A percentile compares a stretch with the other conserved stretches of the same genome.
phyloP scores from a whole-genome alignment of 768 basidiomycete genomes.

The Pholiota microspora region DNA sequence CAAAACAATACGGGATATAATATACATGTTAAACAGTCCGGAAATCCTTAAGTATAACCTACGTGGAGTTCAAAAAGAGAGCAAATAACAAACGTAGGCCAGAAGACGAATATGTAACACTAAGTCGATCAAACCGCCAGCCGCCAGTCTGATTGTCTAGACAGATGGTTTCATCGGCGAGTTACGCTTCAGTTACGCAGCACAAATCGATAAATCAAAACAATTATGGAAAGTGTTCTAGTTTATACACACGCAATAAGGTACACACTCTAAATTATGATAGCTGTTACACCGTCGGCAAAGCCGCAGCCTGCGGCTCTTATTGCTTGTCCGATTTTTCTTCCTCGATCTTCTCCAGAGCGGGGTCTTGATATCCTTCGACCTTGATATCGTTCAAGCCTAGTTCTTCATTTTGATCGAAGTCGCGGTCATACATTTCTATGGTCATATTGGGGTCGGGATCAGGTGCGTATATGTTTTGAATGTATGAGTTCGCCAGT shows the following conservation, averaged over 20 bases:
- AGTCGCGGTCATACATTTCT: constrained; percentile 80
- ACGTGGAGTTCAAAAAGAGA: background rate
- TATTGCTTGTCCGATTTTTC: background rate
- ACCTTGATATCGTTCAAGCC: constrained; percentile 91
- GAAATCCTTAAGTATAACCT: background rate
- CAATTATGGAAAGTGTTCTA: too few species aligned
- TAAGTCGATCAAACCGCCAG: background rate
- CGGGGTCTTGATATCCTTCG: constrained; percentile 59
- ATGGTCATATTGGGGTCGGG: constrained; percentile 91
- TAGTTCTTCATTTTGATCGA: constrained; percentile 92
- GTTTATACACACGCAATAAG: too few species aligned
- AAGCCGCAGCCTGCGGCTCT: background rate
- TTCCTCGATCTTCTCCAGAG: background rate
- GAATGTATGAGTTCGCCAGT: constrained; percentile 91
- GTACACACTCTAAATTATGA: too few species aligned
- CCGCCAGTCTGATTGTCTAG: too few species aligned
- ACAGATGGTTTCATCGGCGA: too few species aligned
- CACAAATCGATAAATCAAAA: too few species aligned
- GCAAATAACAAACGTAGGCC: background rate
- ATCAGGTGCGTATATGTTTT: constrained; percentile 97
- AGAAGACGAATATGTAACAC: background rate
- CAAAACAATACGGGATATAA: background rate
- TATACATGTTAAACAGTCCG: background rate
- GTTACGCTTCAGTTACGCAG: too few species aligned
- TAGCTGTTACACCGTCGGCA: too few species aligned